Conservation (phyloP, 2,329 filamentous ascomycete species). For the Venturia pyrina region DNA sequence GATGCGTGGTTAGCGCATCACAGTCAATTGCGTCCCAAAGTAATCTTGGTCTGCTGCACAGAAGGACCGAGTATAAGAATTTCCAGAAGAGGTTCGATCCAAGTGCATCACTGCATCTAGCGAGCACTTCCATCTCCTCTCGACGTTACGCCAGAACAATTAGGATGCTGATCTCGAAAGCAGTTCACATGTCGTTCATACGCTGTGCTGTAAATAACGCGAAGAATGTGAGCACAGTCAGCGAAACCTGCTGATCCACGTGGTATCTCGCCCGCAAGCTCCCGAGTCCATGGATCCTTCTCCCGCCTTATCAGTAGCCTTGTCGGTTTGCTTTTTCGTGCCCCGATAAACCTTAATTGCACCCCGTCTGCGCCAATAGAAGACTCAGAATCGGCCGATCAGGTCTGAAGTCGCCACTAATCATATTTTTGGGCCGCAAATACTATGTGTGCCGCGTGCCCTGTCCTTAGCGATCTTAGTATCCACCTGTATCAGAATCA, state of each 20-base stretch:
- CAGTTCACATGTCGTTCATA: background rate
- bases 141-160: background rate
- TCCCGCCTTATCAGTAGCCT: slow-evolving; percentile 1
- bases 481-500: background rate
- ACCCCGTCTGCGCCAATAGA: background rate
- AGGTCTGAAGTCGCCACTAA: background rate
- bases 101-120: too few species aligned
- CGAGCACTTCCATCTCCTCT: background rate
- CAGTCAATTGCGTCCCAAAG: background rate
- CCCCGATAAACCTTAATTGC: background rate
- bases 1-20: background rate
- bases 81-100: too few species aligned
- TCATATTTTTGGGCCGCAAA: background rate
- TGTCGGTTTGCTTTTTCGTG: background rate
- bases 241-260: background rate
- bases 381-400: background rate
- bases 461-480: background rate
- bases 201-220: background rate
- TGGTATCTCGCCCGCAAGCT: background rate
- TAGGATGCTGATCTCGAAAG: background rate
- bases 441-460: background rate
- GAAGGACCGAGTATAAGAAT: background rate
- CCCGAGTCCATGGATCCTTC: background rate
- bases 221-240: background rate
- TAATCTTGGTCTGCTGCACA: background rate